phyloP scores from a whole-genome alignment of 805 yeast species.

The Blastobotrys peoriensis region DNA sequence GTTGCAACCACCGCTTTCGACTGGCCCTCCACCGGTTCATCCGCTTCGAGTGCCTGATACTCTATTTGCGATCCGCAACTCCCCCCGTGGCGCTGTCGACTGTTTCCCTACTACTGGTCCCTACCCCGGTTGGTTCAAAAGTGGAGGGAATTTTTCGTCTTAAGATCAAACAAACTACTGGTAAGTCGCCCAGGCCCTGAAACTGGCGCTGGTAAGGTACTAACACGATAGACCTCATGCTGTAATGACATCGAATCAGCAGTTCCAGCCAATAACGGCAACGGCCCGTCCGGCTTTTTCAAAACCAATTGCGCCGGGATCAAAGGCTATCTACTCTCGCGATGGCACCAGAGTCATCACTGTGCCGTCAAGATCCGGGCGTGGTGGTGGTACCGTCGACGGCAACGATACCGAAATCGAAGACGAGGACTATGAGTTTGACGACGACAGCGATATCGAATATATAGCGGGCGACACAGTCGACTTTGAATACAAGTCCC shows the following conservation, averaged over 20 bases:
- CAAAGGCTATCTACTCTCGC: slow-evolving; percentile 20
- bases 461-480: slow-evolving; percentile 28
- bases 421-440: slow-evolving; percentile 12
- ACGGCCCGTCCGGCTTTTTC: slow-evolving; percentile 20
- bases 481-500: slow-evolving; percentile 28
- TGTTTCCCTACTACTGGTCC: too few relatives aligned
- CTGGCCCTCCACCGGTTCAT: too few relatives aligned
- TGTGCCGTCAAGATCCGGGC: slow-evolving; percentile 10
- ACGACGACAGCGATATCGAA: slow-evolving; percentile 15
- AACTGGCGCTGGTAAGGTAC: too few relatives aligned
- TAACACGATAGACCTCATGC: too few relatives aligned
- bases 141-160: too few relatives aligned
- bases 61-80: too few relatives aligned
- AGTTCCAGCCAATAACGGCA: slow-evolving; percentile 13
- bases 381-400: not conserved
- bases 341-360: slow-evolving; percentile 21
- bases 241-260: slow-evolving; percentile 2
- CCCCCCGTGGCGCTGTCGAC: too few relatives aligned
- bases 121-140: too few relatives aligned
- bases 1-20: too few relatives aligned
- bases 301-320: slow-evolving; percentile 19
- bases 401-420: not conserved
- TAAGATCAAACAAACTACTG: too few relatives aligned
- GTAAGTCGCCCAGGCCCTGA: too few relatives aligned
- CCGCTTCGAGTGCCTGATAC: too few relatives aligned